Evolutionary conservation across 345 rosid species (phyloP).

Genomic region (Eucalyptus coolabah): DNA sequence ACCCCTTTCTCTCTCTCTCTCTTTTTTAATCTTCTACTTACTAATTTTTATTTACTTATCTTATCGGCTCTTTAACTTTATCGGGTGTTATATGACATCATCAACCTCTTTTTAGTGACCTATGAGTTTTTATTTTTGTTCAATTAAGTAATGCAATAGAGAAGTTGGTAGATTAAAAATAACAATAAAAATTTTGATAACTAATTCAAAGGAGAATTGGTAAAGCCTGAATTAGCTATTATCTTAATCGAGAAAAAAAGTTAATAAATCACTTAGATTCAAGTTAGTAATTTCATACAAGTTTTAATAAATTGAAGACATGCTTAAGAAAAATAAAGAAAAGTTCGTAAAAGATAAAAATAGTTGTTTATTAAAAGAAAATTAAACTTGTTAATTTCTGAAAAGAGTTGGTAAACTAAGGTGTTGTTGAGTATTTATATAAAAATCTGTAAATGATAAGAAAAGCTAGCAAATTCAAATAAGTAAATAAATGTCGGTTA

Average conservation of each 20-base stretch:
- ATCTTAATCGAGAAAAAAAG: not conserved
- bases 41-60: too few species aligned
- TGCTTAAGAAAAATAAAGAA: not conserved
- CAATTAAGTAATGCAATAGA: not conserved
- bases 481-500: not conserved
- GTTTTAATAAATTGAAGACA: not conserved
- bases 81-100: not conserved
- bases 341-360: not conserved
- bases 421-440: not conserved
- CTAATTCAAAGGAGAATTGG: not conserved
- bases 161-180: not conserved
- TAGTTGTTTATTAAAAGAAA: not conserved
- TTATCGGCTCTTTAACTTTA: not conserved
- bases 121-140: too few species aligned
- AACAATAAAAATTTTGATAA: not conserved
- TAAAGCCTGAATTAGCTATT: not conserved
- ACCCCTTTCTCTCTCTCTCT: too few species aligned
- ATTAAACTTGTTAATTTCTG: not conserved
- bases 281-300: not conserved
- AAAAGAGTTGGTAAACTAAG: not conserved
- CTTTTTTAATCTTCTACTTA: not conserved
- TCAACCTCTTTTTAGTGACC: not conserved
- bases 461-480: not conserved
- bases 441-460: not conserved
- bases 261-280: not conserved